phyloP scores from a whole-genome alignment of 192 early-diverging fungal species.

The Entomortierella chlamydospora region DNA sequence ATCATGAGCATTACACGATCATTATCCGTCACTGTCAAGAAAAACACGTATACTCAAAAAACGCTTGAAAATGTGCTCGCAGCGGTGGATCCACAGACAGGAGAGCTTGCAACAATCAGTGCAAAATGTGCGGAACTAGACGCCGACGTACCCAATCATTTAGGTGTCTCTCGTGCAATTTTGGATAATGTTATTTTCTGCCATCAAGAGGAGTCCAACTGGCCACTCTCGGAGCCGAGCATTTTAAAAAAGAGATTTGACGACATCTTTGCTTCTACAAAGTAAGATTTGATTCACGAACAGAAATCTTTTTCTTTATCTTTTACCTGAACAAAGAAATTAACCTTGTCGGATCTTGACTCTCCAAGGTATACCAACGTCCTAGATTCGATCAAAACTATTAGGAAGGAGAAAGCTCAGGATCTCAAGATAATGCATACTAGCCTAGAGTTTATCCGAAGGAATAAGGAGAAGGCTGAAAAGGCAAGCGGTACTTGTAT shows the following conservation, averaged over 20 bases:
- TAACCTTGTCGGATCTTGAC: neutral
- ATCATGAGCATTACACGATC: slow-evolving; percentile 83
- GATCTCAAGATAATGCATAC: slow-evolving; percentile 72
- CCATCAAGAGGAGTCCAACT: slow-evolving; percentile 98
- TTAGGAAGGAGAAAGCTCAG: slow-evolving; percentile 75
- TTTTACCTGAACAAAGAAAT: neutral
- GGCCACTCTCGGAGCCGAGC: slow-evolving; percentile 92
- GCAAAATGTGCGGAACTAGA: slow-evolving; percentile 89
- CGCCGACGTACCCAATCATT: slow-evolving; percentile 80
- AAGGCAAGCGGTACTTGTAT: slow-evolving; percentile 50
- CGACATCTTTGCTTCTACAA: slow-evolving; percentile 94
- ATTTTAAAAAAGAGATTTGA: slow-evolving; percentile 97
- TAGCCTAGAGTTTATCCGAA: slow-evolving; percentile 73
- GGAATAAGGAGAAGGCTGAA: slow-evolving; percentile 79
- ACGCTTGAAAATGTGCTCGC: slow-evolving; percentile 85
- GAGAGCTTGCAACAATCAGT: slow-evolving; percentile 77
- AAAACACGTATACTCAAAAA: slow-evolving; percentile 66
- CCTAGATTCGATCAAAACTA: slow-evolving; percentile 81
- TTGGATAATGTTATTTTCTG: slow-evolving; percentile 99
- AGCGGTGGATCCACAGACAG: slow-evolving; percentile 64
- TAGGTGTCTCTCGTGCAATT: slow-evolving; percentile 93
- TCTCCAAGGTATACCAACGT: slow-evolving; percentile 85
- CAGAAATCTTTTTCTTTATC: neutral
- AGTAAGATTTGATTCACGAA: slow-evolving; percentile 55
- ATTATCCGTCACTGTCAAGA: slow-evolving; percentile 79